phyloP scores from a whole-genome alignment of 164 flowering plant genomes.

The Dillenia turbinata region DNA sequence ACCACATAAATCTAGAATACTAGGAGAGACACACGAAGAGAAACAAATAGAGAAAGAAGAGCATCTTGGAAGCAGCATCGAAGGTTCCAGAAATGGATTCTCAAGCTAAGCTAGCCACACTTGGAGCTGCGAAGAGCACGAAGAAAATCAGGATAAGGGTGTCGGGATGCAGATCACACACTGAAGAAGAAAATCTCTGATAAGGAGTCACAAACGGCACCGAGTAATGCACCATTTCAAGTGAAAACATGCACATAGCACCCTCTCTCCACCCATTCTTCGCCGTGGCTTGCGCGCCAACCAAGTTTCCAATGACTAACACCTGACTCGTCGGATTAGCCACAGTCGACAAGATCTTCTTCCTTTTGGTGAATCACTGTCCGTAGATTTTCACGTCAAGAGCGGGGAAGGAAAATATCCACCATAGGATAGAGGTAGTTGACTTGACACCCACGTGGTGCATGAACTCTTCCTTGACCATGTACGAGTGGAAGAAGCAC shows the following conservation, averaged over 20 bases:
- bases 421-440: constrained; percentile 18
- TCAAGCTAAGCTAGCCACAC: constrained; percentile 25
- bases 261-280: constrained; percentile 21
- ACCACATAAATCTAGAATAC: background rate
- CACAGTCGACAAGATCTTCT: constrained; percentile 13
- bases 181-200: constrained; percentile 21
- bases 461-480: constrained; percentile 13
- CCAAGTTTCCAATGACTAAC: constrained; percentile 20
- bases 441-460: constrained; percentile 24
- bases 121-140: constrained; percentile 21
- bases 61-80: constrained; percentile 19
- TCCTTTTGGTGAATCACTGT: constrained; percentile 19
- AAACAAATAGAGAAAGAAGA: constrained; percentile 20
- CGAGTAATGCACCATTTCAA: constrained; percentile 24
- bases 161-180: constrained; percentile 13
- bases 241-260: constrained; percentile 16
- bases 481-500: constrained; percentile 9
- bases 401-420: constrained; percentile 12
- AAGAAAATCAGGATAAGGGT: constrained; percentile 21
- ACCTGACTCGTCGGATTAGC: constrained; percentile 24
- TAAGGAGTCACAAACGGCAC: constrained; percentile 27
- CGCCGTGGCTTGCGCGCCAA: constrained; percentile 16
- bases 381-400: constrained; percentile 24
- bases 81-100: constrained; percentile 16
- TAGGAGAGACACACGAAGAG: constrained; percentile 20